A percentile compares a stretch with the other conserved stretches of the same genome.
phyloP scores from a whole-genome alignment of 192 early-diverging fungal species.

The Rhizophagus clarus region DNA sequence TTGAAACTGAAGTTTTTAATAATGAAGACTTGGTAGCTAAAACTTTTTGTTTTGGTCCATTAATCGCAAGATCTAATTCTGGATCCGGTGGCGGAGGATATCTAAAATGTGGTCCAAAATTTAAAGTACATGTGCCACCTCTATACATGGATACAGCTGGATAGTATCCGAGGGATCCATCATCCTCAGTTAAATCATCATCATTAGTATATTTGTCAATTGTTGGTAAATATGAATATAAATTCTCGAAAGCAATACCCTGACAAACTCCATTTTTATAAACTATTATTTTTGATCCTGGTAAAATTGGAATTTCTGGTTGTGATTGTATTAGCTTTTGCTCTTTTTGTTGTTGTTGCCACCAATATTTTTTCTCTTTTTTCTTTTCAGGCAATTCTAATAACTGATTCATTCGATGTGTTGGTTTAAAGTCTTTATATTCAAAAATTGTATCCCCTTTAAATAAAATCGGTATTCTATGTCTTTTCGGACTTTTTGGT shows the following conservation, averaged over 20 bases:
- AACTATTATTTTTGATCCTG: slow-evolving; percentile 58
- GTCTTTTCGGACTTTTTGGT: slow-evolving; percentile 42
- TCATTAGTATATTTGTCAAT: slow-evolving; percentile 43
- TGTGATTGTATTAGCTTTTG: slow-evolving; percentile 1
- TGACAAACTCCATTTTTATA: slow-evolving; percentile 68
- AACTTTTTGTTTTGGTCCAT: background rate
- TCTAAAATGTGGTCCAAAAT: slow-evolving; percentile 65
- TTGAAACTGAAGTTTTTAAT: background rate
- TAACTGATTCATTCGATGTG: slow-evolving; percentile 53
- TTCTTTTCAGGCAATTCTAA: slow-evolving; percentile 48
- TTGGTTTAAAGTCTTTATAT: slow-evolving; percentile 56
- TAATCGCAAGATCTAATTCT: slow-evolving; percentile 39
- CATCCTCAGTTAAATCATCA: slow-evolving; percentile 55
- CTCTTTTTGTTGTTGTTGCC: slow-evolving; percentile 16
- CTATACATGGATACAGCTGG: slow-evolving; percentile 63
- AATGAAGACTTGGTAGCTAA: background rate
- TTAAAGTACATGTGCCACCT: slow-evolving; percentile 61
- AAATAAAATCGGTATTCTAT: slow-evolving; percentile 53
- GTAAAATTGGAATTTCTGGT: slow-evolving; percentile 37
- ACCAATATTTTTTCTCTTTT: slow-evolving; percentile 30
- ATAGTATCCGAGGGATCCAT: slow-evolving; percentile 68
- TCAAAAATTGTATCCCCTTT: slow-evolving; percentile 59
- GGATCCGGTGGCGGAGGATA: slow-evolving; percentile 53
- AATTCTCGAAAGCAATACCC: slow-evolving; percentile 57
- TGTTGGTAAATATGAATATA: slow-evolving; percentile 51